Conservation (phyloP, 2,329 filamentous ascomycete species). For the Nemania abortiva region DNA sequence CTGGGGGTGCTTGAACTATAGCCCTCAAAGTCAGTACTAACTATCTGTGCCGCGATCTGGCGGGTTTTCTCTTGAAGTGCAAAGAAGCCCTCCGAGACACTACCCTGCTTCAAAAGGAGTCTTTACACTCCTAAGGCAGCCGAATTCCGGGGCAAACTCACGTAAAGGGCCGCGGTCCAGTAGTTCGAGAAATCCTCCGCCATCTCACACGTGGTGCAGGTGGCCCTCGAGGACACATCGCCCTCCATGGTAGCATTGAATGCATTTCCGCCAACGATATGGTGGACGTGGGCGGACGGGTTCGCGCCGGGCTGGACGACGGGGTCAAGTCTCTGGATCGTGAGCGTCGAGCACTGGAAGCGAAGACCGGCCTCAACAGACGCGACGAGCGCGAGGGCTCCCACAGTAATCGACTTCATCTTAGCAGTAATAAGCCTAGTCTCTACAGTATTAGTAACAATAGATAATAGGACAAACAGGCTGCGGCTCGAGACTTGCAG, state of each 20-base stretch:
- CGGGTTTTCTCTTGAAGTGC: neutral
- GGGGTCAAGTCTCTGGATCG: constrained; percentile 39
- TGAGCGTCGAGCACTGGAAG: constrained; percentile 40
- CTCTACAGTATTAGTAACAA: constrained; percentile 4
- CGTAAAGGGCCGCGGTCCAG: constrained; percentile 39
- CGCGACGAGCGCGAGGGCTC: constrained; percentile 34
- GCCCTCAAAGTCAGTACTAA: neutral
- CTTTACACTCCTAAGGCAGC: neutral
- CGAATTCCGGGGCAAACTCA: neutral
- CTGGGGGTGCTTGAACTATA: constrained; percentile 42
- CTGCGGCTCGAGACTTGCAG: constrained; percentile 13
- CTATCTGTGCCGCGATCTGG: neutral
- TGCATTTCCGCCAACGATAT: constrained; percentile 41
- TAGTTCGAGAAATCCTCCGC: constrained; percentile 47
- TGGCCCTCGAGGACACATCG: constrained; percentile 31
- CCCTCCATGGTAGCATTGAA: constrained; percentile 40
- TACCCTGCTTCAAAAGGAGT: too few relatives aligned
- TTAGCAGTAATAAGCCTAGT: constrained; percentile 21
- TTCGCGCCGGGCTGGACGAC: constrained; percentile 37
- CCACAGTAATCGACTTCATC: constrained; percentile 38
- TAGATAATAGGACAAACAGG: neutral
- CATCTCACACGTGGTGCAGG: constrained; percentile 47
- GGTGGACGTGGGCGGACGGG: constrained; percentile 38
- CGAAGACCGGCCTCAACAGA: constrained; percentile 39
- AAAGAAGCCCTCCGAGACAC: neutral